Evolutionary conservation across 2,329 filamentous ascomycete genomes (phyloP).

Genomic region (Fusarium sp.): DNA sequence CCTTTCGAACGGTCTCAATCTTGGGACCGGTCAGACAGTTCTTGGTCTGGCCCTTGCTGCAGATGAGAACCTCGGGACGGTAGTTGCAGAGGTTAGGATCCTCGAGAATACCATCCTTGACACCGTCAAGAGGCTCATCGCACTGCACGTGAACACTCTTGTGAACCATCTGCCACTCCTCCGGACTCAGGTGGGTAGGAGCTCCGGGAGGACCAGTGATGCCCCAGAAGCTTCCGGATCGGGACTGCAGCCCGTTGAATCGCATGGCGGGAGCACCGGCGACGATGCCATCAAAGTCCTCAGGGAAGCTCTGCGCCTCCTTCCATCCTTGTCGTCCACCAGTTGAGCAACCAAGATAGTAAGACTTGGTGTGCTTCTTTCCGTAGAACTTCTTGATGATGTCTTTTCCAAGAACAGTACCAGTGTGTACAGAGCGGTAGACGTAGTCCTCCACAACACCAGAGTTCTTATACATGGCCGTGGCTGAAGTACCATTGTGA

Average conservation of each 20-base stretch:
- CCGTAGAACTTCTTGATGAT: conserved; percentile 56
- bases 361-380: conserved; percentile 55
- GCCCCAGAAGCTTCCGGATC: conserved; percentile 22
- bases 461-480: conserved; percentile 19
- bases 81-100: conserved; percentile 59
- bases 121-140: conserved; percentile 59
- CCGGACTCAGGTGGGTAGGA: conserved; percentile 35
- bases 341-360: conserved; percentile 69
- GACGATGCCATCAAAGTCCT: conserved; percentile 65
- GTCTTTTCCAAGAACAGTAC: conserved; percentile 30
- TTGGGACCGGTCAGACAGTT: conserved; percentile 21
- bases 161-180: conserved; percentile 56
- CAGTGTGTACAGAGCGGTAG: conserved; percentile 36
- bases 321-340: conserved; percentile 69
- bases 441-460: conserved; percentile 30
- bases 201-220: conserved; percentile 14
- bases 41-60: conserved; percentile 32
- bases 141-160: conserved; percentile 61
- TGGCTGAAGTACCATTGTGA: conserved; percentile 28
- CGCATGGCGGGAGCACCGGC: conserved; percentile 62
- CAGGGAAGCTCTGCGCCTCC: conserved; percentile 63
- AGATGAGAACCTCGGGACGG: conserved; percentile 55
- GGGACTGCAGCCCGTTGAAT: conserved; percentile 43
- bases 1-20: conserved; percentile 19
- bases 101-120: conserved; percentile 62